phyloP scores from a whole-genome alignment of 495 filamentous ascomycete genomes.

The Penicillium cinerascens region DNA sequence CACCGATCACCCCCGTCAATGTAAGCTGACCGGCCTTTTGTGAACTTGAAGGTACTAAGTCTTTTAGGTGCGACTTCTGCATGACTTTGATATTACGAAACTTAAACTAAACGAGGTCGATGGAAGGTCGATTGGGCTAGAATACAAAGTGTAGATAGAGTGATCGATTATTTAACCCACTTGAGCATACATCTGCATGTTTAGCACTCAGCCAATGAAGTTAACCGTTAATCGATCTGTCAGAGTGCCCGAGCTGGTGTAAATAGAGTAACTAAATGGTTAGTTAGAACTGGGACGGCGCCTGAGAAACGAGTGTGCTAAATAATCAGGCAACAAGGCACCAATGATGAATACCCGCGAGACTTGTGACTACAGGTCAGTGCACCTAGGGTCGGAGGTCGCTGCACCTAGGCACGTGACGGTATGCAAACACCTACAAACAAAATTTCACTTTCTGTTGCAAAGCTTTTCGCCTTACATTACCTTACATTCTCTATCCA shows the following conservation, averaged over 20 bases:
- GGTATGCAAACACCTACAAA: too few species aligned
- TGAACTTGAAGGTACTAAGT: background rate
- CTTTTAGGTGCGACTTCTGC: background rate
- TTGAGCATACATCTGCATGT: too few species aligned
- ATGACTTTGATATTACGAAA: background rate
- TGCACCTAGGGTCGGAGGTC: too few species aligned
- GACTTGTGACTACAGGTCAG: too few species aligned
- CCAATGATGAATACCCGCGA: background rate
- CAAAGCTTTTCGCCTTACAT: too few species aligned
- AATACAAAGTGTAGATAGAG: background rate
- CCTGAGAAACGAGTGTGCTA: background rate
- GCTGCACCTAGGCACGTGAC: too few species aligned
- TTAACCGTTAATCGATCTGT: background rate
- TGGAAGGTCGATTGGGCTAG: background rate
- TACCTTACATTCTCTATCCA: too few species aligned
- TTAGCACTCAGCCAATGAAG: background rate
- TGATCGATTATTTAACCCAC: background rate
- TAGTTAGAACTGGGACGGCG: background rate
- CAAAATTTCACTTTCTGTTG: too few species aligned
- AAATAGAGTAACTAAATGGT: background rate
- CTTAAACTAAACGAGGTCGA: background rate
- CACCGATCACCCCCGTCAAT: constrained; percentile 3
- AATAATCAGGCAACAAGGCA: constrained; percentile 3
- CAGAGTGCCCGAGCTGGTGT: background rate
- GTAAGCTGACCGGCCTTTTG: background rate